phyloP scores from a whole-genome alignment of 1,284 basidiomycete genomes.

The Quambalaria eucalypti region DNA sequence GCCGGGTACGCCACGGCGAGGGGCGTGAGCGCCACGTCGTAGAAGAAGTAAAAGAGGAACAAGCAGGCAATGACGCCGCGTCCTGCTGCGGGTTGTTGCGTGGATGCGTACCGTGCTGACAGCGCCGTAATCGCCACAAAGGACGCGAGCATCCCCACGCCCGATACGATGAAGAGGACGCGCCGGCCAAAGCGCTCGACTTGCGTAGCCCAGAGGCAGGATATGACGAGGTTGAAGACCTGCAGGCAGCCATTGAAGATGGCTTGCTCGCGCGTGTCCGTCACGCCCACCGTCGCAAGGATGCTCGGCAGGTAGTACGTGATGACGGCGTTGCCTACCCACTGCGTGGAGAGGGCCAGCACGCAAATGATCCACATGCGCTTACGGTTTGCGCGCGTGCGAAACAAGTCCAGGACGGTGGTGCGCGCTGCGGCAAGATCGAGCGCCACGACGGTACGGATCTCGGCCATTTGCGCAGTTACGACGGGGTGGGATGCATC shows the following conservation, averaged over 20 bases:
- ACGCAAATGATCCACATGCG: background rate
- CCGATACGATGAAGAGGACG: background rate
- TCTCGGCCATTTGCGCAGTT: background rate
- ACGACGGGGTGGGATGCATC: background rate
- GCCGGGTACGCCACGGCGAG: background rate
- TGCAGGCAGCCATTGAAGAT: background rate
- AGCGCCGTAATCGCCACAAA: background rate
- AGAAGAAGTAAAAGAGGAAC: background rate
- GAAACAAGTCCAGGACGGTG: background rate
- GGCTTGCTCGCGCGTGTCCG: background rate
- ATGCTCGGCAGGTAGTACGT: slow-evolving; percentile 1
- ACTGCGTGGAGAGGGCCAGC: background rate
- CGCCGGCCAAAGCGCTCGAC: background rate
- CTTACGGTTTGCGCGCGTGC: background rate
- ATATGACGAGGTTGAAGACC: background rate
- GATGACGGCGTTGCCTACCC: background rate
- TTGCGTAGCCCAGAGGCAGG: background rate
- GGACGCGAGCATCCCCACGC: background rate
- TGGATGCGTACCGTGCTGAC: background rate
- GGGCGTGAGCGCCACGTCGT: background rate
- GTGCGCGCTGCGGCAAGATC: background rate
- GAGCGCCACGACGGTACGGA: background rate
- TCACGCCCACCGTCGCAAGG: background rate
- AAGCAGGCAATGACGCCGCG: background rate
- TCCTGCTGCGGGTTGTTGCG: background rate